Evolutionary conservation across 371 early-diverging fungal genomes (phyloP).

Genomic region (Apophysomyces sp.): DNA sequence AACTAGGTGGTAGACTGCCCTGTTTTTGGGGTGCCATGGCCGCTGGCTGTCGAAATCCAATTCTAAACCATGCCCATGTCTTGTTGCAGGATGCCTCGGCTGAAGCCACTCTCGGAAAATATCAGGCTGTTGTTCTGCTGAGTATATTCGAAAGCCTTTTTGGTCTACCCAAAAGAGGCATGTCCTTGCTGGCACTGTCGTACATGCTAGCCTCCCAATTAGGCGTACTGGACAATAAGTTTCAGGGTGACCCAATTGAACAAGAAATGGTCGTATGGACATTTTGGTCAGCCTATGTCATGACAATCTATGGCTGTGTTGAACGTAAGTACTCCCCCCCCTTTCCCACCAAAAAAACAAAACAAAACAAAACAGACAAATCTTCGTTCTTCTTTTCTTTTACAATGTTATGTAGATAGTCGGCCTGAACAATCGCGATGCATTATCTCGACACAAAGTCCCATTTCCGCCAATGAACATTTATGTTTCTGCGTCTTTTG

Average conservation of each 20-base stretch:
- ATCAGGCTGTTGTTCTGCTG: conserved; percentile 33
- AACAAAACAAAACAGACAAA: too few species aligned
- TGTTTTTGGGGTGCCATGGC: conserved; percentile 9
- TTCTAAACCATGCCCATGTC: conserved; percentile 27
- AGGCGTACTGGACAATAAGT: conserved; percentile 10
- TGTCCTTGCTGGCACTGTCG: conserved; percentile 25
- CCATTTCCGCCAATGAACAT: conserved; percentile 24
- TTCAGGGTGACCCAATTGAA: conserved; percentile 16
- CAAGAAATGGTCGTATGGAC: conserved; percentile 18
- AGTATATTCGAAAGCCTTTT: conserved; percentile 27
- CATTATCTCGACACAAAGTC: background rate
- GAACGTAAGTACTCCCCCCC: conserved; percentile 32
- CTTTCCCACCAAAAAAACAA: too few species aligned
- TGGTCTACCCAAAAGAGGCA: conserved; percentile 34
- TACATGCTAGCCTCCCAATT: conserved; percentile 26
- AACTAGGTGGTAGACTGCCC: conserved; percentile 20
- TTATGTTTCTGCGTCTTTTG: conserved; percentile 20
- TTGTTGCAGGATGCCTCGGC: conserved; percentile 17
- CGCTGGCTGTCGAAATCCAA: conserved; percentile 16
- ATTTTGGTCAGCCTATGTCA: conserved; percentile 29
- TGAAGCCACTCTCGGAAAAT: conserved; percentile 16
- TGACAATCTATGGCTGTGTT: conserved; percentile 29
- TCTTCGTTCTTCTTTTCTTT: background rate
- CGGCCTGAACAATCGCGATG: conserved; percentile 21
- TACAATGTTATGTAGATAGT: conserved; percentile 16